Conservation (phyloP, 768 basidiomycete genomes). For the Mycena amicta region DNA sequence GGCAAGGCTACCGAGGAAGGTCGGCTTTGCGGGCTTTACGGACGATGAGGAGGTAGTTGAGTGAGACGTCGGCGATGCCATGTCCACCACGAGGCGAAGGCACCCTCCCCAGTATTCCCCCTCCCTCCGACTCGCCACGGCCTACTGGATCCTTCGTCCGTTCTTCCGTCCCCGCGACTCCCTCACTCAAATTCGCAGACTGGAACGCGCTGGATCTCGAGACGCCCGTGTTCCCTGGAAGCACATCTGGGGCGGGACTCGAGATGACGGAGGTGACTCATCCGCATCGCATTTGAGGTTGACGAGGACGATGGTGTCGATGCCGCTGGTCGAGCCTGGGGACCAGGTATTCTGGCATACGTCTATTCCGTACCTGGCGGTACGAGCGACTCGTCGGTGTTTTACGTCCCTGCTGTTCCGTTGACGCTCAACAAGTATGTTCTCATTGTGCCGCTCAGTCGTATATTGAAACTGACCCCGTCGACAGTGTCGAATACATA, state of each 20-base stretch:
- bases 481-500: slow-evolving; percentile 51
- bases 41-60: slow-evolving; percentile 80
- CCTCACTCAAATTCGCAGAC: slow-evolving; percentile 44
- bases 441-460: slow-evolving; percentile 13
- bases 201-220: slow-evolving; percentile 59
- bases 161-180: slow-evolving; percentile 53
- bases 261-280: slow-evolving; percentile 59
- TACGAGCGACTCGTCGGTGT: slow-evolving; percentile 51
- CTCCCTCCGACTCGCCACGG: slow-evolving; percentile 52
- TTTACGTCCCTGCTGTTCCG: slow-evolving; percentile 59
- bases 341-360: slow-evolving; percentile 67
- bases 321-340: slow-evolving; percentile 62
- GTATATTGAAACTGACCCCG: background rate
- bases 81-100: slow-evolving; percentile 60
- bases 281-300: slow-evolving; percentile 67
- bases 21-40: slow-evolving; percentile 77
- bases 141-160: slow-evolving; percentile 66
- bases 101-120: slow-evolving; percentile 66
- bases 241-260: slow-evolving; percentile 53
- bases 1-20: slow-evolving; percentile 63
- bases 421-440: slow-evolving; percentile 55
- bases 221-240: slow-evolving; percentile 54
- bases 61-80: slow-evolving; percentile 52
- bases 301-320: slow-evolving; percentile 55
- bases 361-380: slow-evolving; percentile 50